Evolutionary conservation across 1,139 yeast species (phyloP), one percentile per base, ranked within the genome.

Genomic region (Blastobotrys arbuscula): DNA sequence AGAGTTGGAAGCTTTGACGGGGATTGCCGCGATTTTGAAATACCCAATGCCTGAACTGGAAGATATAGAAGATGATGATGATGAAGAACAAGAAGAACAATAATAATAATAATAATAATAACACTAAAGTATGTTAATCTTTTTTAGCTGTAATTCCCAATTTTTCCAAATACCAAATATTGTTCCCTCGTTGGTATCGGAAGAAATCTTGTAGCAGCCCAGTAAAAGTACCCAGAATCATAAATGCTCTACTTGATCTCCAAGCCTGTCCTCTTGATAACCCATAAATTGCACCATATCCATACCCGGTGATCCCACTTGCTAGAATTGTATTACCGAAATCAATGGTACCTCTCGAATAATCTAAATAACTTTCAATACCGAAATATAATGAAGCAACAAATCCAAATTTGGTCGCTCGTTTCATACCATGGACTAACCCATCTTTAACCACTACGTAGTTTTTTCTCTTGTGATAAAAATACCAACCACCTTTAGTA

Each of bases 41-140:
- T 92, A 84, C 60, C 96, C 97, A 0, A 71, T 89, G 5, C 86
- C 87, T 0, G 96, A 88, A 57, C 71, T 89, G 44, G 96, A 88
- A 59, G 95, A 84, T 46, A 77, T 79, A 6, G 81, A 77, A 16
- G 77, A 73, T 13, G 74, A 71, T 21, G 51, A 45, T 5, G 44
- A 45, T 26, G 31, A 13, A 26, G 31, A 9, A 13, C 13, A 28
- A 9, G 31, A 28, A 9, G 31, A 28, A 28, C 12, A 28, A 28
- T 7, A 13, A 13, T 28, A 28, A 28, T 18, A 36, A 16, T 7
- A n/a, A 15, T n/a, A 20, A 37, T 7, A 20, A 7, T 7, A 31
- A 39, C 13, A 4, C 13, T 28, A 28, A 24, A 7, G 7, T 24
- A 24, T 24, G 7, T 24, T 24, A 7, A 24, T 7, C 10, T 7